Evolutionary conservation across 129 eudicot genomes (phyloP).

Genomic region (Erigeron canadensis): DNA sequence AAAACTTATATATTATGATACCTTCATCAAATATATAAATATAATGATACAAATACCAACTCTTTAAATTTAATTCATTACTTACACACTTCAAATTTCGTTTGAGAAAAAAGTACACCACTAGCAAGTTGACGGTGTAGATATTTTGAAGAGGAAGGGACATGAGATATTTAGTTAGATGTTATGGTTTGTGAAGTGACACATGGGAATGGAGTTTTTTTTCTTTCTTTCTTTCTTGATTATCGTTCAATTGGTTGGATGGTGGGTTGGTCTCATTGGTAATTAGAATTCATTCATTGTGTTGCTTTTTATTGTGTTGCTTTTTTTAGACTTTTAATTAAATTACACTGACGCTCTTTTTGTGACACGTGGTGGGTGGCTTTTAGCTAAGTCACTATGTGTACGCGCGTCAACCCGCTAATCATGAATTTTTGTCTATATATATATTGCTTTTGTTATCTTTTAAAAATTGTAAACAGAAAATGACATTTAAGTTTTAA

Average conservation of each 20-base stretch:
- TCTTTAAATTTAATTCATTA: too few species aligned
- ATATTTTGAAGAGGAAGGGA: conserved; percentile 4
- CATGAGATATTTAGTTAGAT: conserved; percentile 16
- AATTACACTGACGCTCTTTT: conserved; percentile 10
- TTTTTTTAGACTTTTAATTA: neutral
- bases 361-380: conserved; percentile 22
- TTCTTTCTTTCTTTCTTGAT: conserved; percentile 18
- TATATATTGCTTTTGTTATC: neutral
- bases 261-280: conserved; percentile 8
- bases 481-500: too few species aligned
- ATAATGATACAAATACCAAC: too few species aligned
- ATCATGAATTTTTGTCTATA: conserved; percentile 23
- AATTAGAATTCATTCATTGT: neutral
- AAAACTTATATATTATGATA: too few species aligned
- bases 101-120: too few species aligned
- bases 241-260: neutral
- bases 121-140: neutral
- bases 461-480: neutral
- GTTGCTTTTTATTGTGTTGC: too few species aligned
- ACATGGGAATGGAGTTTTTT: neutral
- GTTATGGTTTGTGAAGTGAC: conserved; percentile 21
- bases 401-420: conserved; percentile 16
- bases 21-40: too few species aligned
- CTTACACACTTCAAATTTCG: too few species aligned
- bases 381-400: neutral